Base-by-base conservation (phyloP, 768 basidiomycete species). In the Podaxis sp. region DNA sequence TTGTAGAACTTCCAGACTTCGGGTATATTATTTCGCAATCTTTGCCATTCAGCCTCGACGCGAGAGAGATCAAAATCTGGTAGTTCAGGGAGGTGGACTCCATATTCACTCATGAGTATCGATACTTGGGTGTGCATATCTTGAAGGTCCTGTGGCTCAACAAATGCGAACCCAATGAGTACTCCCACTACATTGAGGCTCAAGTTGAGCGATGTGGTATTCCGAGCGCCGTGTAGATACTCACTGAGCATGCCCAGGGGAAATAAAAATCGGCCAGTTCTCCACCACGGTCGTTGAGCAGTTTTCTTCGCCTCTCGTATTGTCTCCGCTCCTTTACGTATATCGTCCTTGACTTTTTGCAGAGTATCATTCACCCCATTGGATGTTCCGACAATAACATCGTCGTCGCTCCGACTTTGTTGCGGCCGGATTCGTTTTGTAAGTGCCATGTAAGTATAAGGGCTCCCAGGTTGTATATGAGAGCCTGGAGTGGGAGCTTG, bases 1-100 rank as follows among this genome's bases (percentile, higher is more conserved):
- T 82, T 86, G 64, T 84, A 88, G 66, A 91, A 80, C 70, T 91
- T 91, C 88, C 91, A 92, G 0, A 90, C 73, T 65, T 92, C 91
- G 0, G 91, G 90, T 9, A 93, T 87, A 62, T 77, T 87, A 67
- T 77, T 83, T 52, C 83, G 79, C 5, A 93, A 70, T 55, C 83
- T 78, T 40, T 76, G 77, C 89, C 91, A 93, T 70, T 93, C 90
- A 23, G 74, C 65, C 71, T 90, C 89, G 9, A 91, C 78, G 4
- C 83, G 80, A 6, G 88, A 82, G 59, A 90, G 77, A 71, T 90
- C 88, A 28, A 90, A 72, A 55, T 79, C 83, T 4, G 87, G 86
- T 2, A 91, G 70, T 56, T 81, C 78, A 3, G 86, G 84, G 44
- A 92, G 69, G 25, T 80, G 80, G 56, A 92, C 71, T 55, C 91